These are phyloP conservation scores for Asterionellopsis glacialis DNA, from an alignment of 108 stramenopile species.

Conservation along the genomic window DNA sequence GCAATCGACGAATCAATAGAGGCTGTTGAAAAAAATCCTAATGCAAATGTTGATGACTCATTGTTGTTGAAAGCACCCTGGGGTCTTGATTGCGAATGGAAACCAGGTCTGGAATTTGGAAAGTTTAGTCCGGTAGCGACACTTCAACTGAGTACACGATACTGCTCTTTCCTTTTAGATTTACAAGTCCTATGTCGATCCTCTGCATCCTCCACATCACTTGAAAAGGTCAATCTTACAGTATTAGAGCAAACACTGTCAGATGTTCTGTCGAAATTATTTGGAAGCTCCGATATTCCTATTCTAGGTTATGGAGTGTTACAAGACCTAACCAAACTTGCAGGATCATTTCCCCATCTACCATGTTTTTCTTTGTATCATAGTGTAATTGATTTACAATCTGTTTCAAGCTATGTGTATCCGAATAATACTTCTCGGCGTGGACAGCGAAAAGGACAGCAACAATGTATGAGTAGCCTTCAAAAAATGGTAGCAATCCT, in stretches of 20 bases:
- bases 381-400: background rate
- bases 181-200: slow-evolving; percentile 16
- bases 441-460: background rate
- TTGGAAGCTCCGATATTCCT: slow-evolving; percentile 2
- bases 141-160: slow-evolving; percentile 24
- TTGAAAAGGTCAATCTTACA: background rate
- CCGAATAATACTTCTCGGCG: background rate
- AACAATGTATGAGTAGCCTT: background rate
- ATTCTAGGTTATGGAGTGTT: slow-evolving; percentile 27
- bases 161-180: slow-evolving; percentile 20
- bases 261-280: slow-evolving; percentile 14
- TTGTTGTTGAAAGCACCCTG: slow-evolving; percentile 3
- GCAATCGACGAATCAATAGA: no score
- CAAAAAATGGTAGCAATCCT: background rate
- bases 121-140: slow-evolving; percentile 27
- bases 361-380: slow-evolving; percentile 14
- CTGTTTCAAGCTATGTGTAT: background rate
- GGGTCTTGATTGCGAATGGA: slow-evolving; percentile 44
- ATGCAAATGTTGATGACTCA: background rate
- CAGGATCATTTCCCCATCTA: slow-evolving; percentile 30
- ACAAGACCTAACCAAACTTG: slow-evolving; percentile 31
- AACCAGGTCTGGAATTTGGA: slow-evolving; percentile 18
- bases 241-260: slow-evolving; percentile 12
- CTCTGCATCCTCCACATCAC: background rate
- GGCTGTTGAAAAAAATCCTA: no score